phyloP scores from a whole-genome alignment of 345 rosid species.

The Salix koriyanagi region DNA sequence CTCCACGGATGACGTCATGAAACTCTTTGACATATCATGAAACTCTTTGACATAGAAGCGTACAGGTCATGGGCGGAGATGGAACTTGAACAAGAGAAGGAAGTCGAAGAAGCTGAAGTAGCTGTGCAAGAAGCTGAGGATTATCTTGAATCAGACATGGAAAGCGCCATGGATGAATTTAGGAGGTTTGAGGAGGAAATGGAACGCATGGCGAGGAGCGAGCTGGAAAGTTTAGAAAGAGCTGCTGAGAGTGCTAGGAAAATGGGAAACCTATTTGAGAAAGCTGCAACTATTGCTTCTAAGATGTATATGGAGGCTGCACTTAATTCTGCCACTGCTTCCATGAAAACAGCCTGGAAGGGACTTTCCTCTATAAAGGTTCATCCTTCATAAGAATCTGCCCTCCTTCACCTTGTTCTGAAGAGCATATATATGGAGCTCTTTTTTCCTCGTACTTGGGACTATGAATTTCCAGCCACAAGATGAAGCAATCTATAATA shows the following conservation, averaged over 20 bases:
- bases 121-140: slow-evolving; percentile 50
- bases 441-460: background rate
- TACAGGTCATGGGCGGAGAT: slow-evolving; percentile 77
- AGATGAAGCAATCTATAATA: background rate
- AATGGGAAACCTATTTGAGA: slow-evolving; percentile 54
- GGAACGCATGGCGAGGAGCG: slow-evolving; percentile 48
- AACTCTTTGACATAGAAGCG: slow-evolving; percentile 77
- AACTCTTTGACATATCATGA: slow-evolving; percentile 72
- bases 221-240: slow-evolving; percentile 38
- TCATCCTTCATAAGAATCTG: slow-evolving; percentile 54
- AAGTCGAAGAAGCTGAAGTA: slow-evolving; percentile 43
- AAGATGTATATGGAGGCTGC: slow-evolving; percentile 74
- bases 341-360: slow-evolving; percentile 77
- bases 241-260: slow-evolving; percentile 60
- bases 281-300: slow-evolving; percentile 59
- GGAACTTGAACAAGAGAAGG: slow-evolving; percentile 45
- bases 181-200: slow-evolving; percentile 62
- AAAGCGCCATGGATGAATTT: slow-evolving; percentile 70
- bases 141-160: slow-evolving; percentile 69
- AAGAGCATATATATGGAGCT: background rate
- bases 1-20: slow-evolving; percentile 67
- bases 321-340: slow-evolving; percentile 65
- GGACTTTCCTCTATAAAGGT: slow-evolving; percentile 55
- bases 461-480: background rate
- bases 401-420: background rate